phyloP scores from a whole-genome alignment of 78 protist genomes.

The Dictyostelium capitatum region DNA sequence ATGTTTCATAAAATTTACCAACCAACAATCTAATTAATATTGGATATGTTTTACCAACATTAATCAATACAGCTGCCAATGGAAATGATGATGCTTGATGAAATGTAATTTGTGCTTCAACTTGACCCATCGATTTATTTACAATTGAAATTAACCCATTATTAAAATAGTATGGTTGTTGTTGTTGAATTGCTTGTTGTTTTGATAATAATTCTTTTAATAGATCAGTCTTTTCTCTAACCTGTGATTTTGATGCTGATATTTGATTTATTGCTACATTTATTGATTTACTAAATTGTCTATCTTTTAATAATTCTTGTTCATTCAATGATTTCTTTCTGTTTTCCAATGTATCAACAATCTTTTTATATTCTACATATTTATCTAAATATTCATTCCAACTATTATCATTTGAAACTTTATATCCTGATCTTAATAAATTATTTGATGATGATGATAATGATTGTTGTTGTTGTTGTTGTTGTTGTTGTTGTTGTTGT shows the following conservation, averaged over 20 bases:
- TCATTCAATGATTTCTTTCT: background rate
- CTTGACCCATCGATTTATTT: constrained; percentile 3
- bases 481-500: background rate
- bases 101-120: constrained; percentile 33
- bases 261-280: constrained; percentile 21
- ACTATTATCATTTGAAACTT: background rate
- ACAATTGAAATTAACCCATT: background rate
- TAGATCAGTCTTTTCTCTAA: background rate
- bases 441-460: background rate
- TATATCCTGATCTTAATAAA: too few relatives aligned
- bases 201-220: background rate
- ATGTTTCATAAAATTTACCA: background rate
- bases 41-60: background rate
- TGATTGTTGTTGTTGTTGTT: background rate
- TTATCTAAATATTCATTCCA: background rate
- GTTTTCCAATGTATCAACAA: background rate
- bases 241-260: background rate
- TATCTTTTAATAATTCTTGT: background rate
- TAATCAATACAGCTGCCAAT: background rate
- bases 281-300: background rate
- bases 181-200: background rate
- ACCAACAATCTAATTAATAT: background rate
- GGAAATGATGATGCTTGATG: constrained; percentile 3
- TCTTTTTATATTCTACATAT: background rate
- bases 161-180: background rate